phyloP scores from a whole-genome alignment of 345 rosid species.

The Psidium guajava region DNA sequence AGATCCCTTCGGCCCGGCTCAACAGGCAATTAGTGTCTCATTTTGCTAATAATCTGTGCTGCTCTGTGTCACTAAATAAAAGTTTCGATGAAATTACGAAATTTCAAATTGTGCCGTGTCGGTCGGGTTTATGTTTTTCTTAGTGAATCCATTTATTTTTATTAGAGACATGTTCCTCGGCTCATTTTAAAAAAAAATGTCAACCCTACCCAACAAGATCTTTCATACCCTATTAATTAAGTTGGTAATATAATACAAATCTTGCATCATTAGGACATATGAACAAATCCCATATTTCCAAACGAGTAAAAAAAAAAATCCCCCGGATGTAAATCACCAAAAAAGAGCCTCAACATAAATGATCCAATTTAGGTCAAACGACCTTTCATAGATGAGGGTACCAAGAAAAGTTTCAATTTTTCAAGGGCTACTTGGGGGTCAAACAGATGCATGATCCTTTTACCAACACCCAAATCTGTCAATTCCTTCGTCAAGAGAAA shows the following conservation, averaged over 20 bases:
- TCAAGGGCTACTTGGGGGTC: not conserved
- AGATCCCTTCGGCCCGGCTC: not conserved
- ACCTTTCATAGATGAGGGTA: not conserved
- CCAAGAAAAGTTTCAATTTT: not conserved
- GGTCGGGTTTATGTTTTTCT: not conserved
- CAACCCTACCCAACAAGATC: not conserved
- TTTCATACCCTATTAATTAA: not conserved
- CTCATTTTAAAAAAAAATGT: not conserved
- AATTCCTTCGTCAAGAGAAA: not conserved
- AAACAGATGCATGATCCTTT: not conserved
- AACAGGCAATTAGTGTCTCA: not conserved
- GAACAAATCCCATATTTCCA: not conserved
- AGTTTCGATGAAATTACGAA: not conserved
- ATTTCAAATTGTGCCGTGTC: not conserved
- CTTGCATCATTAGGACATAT: not conserved
- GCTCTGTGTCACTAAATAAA: rapidly evolving
- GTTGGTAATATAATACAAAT: not conserved
- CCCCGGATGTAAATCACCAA: not conserved
- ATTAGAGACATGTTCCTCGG: not conserved
- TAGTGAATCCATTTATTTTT: not conserved
- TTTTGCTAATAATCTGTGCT: not conserved
- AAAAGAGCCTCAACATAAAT: not conserved
- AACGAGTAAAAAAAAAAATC: not conserved
- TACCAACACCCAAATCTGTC: not conserved
- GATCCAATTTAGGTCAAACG: not conserved